A percentile compares a stretch with the other conserved stretches of the same genome.
Conservation (phyloP, 495 filamentous ascomycete species). For the Penicillium fimorum region DNA sequence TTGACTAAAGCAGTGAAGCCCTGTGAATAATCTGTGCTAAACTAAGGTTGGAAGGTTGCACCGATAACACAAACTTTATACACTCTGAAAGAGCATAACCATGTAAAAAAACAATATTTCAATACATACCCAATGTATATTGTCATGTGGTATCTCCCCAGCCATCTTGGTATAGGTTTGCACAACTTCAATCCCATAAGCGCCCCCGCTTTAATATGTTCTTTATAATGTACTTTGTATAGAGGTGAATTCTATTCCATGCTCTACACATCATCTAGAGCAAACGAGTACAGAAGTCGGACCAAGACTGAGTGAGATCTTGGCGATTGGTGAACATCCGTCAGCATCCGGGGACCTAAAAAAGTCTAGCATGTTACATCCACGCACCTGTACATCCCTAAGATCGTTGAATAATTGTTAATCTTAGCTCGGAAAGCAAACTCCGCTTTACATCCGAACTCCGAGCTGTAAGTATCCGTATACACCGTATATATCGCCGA, state of each 20-base stretch:
- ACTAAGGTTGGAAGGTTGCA: background rate
- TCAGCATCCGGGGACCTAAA: slow-evolving; percentile 26
- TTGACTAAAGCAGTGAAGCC: background rate
- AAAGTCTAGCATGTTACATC: slow-evolving; percentile 1
- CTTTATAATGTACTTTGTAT: background rate
- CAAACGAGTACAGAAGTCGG: background rate
- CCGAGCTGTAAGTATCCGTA: slow-evolving; percentile 2
- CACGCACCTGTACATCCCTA: slow-evolving; percentile 21
- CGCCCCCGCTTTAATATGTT: background rate
- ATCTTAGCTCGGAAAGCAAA: slow-evolving; percentile 6
- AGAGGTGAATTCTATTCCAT: background rate
- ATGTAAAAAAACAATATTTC: background rate
- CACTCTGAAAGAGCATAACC: background rate
- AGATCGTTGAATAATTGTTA: background rate
- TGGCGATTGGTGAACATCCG: slow-evolving; percentile 27
- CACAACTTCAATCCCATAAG: background rate
- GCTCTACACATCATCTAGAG: background rate
- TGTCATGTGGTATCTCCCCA: slow-evolving; percentile 5
- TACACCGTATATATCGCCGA: background rate
- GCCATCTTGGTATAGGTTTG: background rate
- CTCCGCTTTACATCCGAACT: slow-evolving; percentile 7
- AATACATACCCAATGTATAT: background rate
- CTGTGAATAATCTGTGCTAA: background rate
- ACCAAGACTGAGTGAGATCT: slow-evolving; percentile 26
- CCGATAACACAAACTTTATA: background rate